These are phyloP conservation scores for Tylopilus felleus DNA, from an alignment of 768 basidiomycete species.

Conservation along the genomic window DNA sequence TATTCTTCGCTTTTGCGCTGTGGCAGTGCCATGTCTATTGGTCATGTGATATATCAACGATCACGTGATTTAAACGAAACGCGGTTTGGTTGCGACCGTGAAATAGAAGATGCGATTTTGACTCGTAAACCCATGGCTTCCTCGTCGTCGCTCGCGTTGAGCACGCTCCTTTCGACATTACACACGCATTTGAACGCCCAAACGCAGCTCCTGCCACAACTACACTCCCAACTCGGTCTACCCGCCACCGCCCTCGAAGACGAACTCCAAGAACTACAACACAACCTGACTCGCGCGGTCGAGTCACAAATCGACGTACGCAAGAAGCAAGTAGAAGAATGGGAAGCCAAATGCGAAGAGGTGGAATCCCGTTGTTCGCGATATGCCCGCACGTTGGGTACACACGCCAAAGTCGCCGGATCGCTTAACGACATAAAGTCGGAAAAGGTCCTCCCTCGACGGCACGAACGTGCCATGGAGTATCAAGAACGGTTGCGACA, in stretches of 20 bases:
- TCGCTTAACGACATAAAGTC: constrained; percentile 65
- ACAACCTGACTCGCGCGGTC: constrained; percentile 71
- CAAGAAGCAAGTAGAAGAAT: constrained; percentile 73
- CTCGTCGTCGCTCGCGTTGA: constrained; percentile 42
- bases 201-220: constrained; percentile 74
- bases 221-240: constrained; percentile 82
- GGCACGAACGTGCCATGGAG: constrained; percentile 64
- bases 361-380: constrained; percentile 64
- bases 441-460: constrained; percentile 66
- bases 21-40: background rate
- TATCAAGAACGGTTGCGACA: constrained; percentile 79
- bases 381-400: constrained; percentile 69
- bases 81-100: constrained; percentile 25
- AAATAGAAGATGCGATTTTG: constrained; percentile 12
- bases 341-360: constrained; percentile 58
- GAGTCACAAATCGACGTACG: constrained; percentile 68
- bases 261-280: constrained; percentile 71
- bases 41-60: constrained; percentile 26
- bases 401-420: constrained; percentile 64
- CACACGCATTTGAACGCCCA: constrained; percentile 78
- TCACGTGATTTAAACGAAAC: constrained; percentile 21
- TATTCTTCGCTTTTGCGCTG: background rate
- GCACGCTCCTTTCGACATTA: constrained; percentile 69
- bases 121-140: constrained; percentile 23
- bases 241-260: constrained; percentile 77